Conservation (phyloP, 345 rosid species). For the Euclidium syriacum region DNA sequence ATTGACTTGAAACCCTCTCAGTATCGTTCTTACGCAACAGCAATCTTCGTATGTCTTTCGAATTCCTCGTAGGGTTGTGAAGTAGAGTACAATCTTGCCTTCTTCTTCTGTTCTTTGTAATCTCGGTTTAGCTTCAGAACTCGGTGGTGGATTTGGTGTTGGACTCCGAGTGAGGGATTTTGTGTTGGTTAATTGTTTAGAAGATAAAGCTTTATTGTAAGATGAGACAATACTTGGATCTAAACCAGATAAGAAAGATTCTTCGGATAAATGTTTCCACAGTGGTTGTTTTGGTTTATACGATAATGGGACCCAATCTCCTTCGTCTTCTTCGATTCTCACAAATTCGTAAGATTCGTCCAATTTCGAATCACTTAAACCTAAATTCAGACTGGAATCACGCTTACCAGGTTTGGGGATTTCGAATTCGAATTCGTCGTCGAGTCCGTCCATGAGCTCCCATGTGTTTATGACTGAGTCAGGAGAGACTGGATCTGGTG, state of each 20-base stretch:
- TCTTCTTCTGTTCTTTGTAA: slow-evolving; percentile 33
- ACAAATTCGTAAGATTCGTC: slow-evolving; percentile 27
- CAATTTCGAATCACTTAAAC: slow-evolving; percentile 28
- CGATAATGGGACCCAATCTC: slow-evolving; percentile 30
- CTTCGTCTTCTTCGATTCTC: slow-evolving; percentile 18
- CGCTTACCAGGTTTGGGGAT: slow-evolving; percentile 27
- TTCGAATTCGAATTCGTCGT: slow-evolving; percentile 46
- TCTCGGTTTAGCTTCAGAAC: slow-evolving; percentile 18
- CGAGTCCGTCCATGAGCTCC: slow-evolving; percentile 97
- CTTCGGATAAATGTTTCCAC: slow-evolving; percentile 76
- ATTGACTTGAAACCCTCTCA: slow-evolving; percentile 54
- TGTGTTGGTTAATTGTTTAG: slow-evolving; percentile 41
- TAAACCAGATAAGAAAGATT: slow-evolving; percentile 54
- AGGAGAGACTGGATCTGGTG: slow-evolving; percentile 41
- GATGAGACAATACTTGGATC: slow-evolving; percentile 61
- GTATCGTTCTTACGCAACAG: slow-evolving; percentile 56
- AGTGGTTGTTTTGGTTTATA: slow-evolving; percentile 42
- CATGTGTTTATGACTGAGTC: slow-evolving; percentile 90
- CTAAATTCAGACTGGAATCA: slow-evolving; percentile 3
- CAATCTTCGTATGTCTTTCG: slow-evolving; percentile 87
- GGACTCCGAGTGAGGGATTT: slow-evolving; percentile 19
- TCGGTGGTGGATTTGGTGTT: slow-evolving; percentile 1
- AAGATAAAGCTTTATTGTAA: slow-evolving; percentile 62
- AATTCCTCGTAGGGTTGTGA: slow-evolving; percentile 74
- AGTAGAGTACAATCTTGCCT: slow-evolving; percentile 52